phyloP scores from a whole-genome alignment of 495 filamentous ascomycete genomes.

The Margaritispora aquatica region DNA sequence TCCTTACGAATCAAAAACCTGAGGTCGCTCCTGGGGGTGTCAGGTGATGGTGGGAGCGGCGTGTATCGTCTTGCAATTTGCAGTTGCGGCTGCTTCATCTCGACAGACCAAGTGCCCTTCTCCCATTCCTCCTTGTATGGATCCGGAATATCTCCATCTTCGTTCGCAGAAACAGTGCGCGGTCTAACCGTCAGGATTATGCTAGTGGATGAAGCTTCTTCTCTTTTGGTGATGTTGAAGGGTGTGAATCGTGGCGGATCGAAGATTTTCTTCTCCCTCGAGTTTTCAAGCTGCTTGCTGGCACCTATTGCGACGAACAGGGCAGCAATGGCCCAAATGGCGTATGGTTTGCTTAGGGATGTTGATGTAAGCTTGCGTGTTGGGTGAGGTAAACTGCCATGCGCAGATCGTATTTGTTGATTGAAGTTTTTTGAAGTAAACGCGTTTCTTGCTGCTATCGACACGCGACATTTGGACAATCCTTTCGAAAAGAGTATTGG shows the following conservation, averaged over 20 bases:
- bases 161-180: conserved; percentile 21
- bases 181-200: conserved; percentile 67
- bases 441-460: no score
- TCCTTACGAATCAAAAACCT: conserved; percentile 51
- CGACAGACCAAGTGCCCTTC: conserved; percentile 71
- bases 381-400: no score
- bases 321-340: background rate
- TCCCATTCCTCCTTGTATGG: conserved; percentile 47
- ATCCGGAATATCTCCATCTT: conserved; percentile 19
- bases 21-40: conserved; percentile 31
- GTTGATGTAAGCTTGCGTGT: background rate
- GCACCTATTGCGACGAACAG: background rate
- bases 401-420: no score
- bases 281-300: background rate
- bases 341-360: background rate
- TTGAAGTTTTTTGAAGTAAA: no score
- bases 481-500: no score
- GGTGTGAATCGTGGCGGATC: conserved; percentile 50
- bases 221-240: conserved; percentile 55
- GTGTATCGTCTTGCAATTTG: conserved; percentile 89
- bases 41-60: conserved; percentile 56
- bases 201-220: conserved; percentile 66
- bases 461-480: no score
- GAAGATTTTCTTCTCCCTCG: conserved; percentile 23
- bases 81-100: conserved; percentile 88